These are phyloP conservation scores for Barnettozyma populi DNA, from an alignment of 805 yeast genomes.

Conservation along the genomic window DNA sequence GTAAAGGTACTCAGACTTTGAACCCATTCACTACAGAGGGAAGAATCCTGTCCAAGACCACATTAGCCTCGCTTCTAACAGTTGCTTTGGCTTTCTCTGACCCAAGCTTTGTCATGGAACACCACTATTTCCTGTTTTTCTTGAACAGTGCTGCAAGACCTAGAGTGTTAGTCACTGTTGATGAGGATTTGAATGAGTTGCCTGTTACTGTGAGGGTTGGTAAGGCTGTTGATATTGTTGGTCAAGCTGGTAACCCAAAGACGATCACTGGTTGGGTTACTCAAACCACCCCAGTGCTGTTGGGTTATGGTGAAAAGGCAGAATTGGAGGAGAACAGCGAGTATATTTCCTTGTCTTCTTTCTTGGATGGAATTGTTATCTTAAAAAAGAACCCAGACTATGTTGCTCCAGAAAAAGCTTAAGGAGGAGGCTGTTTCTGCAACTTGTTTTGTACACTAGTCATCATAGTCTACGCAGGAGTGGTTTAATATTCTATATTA, in stretches of 20 bases:
- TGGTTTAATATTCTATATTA: conserved; percentile 1
- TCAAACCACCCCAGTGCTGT: conserved; percentile 92
- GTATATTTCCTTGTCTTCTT: conserved; percentile 72
- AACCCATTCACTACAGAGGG: conserved; percentile 89
- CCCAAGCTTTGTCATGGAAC: conserved; percentile 77
- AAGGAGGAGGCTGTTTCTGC: neutral
- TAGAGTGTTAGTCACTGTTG: conserved; percentile 86
- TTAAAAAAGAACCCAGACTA: conserved; percentile 86
- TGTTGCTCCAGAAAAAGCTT: conserved; percentile 48
- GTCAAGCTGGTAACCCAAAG: conserved; percentile 98
- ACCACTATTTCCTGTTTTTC: conserved; percentile 81
- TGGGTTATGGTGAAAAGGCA: conserved; percentile 93
- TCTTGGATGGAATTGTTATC: conserved; percentile 91
- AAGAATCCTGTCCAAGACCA: conserved; percentile 77
- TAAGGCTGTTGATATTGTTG: conserved; percentile 97
- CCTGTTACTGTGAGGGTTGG: conserved; percentile 98
- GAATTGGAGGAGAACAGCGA: conserved; percentile 90
- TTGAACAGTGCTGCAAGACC: conserved; percentile 88
- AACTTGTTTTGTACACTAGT: neutral
- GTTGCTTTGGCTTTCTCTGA: conserved; percentile 79
- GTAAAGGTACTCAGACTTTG: conserved; percentile 90
- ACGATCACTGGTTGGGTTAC: conserved; percentile 99
- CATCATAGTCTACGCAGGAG: neutral
- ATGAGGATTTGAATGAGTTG: conserved; percentile 71
- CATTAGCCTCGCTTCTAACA: conserved; percentile 85